phyloP scores from a whole-genome alignment of 208 protist species.

The Novymonas esmeraldas region DNA sequence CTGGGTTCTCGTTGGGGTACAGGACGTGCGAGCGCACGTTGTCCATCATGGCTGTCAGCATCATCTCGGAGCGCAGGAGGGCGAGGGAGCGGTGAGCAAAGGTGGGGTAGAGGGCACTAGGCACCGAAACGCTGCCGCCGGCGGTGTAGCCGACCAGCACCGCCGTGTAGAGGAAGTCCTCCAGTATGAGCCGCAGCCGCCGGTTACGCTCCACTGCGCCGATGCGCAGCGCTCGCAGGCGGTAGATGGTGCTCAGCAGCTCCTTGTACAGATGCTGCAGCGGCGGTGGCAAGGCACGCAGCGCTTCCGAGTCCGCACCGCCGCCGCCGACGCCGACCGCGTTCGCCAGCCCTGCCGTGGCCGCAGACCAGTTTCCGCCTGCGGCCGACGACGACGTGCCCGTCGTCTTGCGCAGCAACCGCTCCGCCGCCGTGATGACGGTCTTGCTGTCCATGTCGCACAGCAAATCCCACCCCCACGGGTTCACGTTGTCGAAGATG shows the following conservation, averaged over 20 bases:
- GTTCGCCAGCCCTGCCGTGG: conserved; percentile 45
- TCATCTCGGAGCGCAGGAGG: conserved; percentile 36
- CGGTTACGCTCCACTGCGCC: conserved; percentile 44
- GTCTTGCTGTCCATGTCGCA: conserved; percentile 67
- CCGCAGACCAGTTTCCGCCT: conserved; percentile 37
- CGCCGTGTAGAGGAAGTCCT: conserved; percentile 55
- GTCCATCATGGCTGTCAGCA: conserved; percentile 47
- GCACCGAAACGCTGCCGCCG: conserved; percentile 20
- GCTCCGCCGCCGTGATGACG: conserved; percentile 46
- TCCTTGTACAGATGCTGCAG: conserved; percentile 45
- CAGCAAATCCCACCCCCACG: conserved; percentile 72
- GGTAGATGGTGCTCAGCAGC: conserved; percentile 37
- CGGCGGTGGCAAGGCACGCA: conserved; percentile 20
- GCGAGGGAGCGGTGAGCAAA: conserved; percentile 38
- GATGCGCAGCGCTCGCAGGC: conserved; percentile 50
- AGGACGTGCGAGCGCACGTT: conserved; percentile 36
- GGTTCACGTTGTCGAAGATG: conserved; percentile 68
- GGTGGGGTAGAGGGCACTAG: conserved; percentile 30
- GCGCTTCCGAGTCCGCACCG: conserved; percentile 17
- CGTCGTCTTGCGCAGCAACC: conserved; percentile 20
- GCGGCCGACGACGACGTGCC: conserved; percentile 10
- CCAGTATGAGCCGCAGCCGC: conserved; percentile 48
- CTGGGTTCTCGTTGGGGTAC: conserved; percentile 38
- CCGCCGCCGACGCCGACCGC: conserved; percentile 30
- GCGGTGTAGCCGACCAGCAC: conserved; percentile 38